phyloP scores from a whole-genome alignment of 371 early-diverging fungal genomes.

The Nematocida major region DNA sequence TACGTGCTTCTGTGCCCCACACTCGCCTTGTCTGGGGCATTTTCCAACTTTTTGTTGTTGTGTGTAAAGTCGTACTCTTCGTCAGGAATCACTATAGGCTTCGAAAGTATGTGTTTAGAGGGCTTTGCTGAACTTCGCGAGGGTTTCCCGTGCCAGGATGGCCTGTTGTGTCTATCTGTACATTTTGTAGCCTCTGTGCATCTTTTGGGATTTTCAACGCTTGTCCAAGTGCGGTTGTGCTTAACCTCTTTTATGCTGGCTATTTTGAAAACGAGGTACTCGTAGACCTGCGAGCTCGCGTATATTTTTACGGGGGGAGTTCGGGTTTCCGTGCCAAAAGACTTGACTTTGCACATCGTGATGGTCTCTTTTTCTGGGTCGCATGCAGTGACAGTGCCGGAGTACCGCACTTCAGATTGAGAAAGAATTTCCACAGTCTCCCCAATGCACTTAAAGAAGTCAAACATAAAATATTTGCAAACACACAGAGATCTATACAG shows the following conservation, averaged over 20 bases:
- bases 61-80: constrained; percentile 30
- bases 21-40: neutral
- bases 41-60: constrained; percentile 1
- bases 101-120: neutral
- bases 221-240: neutral
- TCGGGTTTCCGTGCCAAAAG: constrained; percentile 38
- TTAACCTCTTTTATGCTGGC: neutral
- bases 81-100: neutral
- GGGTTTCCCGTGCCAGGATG: neutral
- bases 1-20: neutral
- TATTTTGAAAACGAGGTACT: constrained; percentile 39
- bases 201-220: no score
- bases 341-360: constrained; percentile 17
- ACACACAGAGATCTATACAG: no score
- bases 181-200: no score
- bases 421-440: constrained; percentile 18
- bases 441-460: constrained; percentile 4
- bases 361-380: neutral
- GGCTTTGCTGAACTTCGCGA: neutral
- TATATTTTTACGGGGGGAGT: neutral
- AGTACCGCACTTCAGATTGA: constrained; percentile 27
- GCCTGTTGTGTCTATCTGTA: no score
- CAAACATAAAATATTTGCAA: constrained; percentile 44
- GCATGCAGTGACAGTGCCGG: constrained; percentile 11
- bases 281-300: constrained; percentile 23